These are phyloP conservation scores for Tolypocladium tundrense DNA, from an alignment of 2,329 filamentous ascomycete species.

Conservation along the genomic window DNA sequence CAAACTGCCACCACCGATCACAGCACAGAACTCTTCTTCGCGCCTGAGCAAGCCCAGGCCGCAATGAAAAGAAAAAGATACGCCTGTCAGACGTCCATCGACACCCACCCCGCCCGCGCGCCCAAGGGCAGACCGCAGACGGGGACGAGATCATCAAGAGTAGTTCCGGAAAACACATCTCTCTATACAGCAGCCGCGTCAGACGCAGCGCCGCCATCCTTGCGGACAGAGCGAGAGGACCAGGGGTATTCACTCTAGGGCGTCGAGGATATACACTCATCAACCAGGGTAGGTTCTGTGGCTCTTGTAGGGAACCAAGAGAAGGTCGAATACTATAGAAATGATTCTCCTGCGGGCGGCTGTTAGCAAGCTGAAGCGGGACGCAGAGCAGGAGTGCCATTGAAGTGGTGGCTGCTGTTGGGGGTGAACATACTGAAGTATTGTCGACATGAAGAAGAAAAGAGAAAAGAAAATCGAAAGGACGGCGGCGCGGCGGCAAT, in stretches of 20 bases:
- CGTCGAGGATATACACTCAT: slow-evolving; percentile 79
- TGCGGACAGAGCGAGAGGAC: slow-evolving; percentile 51
- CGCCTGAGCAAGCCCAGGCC: slow-evolving; percentile 32
- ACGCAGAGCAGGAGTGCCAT: neutral
- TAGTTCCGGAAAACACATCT: slow-evolving; percentile 33
- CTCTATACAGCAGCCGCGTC: slow-evolving; percentile 55
- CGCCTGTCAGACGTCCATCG: slow-evolving; percentile 84
- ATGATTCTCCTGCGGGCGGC: slow-evolving; percentile 61
- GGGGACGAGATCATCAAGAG: slow-evolving; percentile 84
- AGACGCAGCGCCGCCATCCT: slow-evolving; percentile 42
- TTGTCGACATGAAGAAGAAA: slow-evolving; percentile 52
- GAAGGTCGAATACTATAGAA: slow-evolving; percentile 95
- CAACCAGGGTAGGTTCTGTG: slow-evolving; percentile 92
- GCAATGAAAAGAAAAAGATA: slow-evolving; percentile 48
- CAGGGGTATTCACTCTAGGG: slow-evolving; percentile 74
- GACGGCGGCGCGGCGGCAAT: slow-evolving; percentile 16
- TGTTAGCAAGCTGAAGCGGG: slow-evolving; percentile 9
- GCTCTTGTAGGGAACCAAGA: slow-evolving; percentile 89
- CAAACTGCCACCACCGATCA: too few species aligned
- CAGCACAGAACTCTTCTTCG: slow-evolving; percentile 35
- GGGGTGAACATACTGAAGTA: slow-evolving; percentile 42
- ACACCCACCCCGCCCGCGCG: slow-evolving; percentile 68
- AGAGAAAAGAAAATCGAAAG: slow-evolving; percentile 29
- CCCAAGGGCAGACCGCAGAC: slow-evolving; percentile 63
- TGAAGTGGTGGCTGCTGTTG: slow-evolving; percentile 10